Base-by-base conservation (phyloP, 768 basidiomycete species). In the Rhizopogon sp. region DNA sequence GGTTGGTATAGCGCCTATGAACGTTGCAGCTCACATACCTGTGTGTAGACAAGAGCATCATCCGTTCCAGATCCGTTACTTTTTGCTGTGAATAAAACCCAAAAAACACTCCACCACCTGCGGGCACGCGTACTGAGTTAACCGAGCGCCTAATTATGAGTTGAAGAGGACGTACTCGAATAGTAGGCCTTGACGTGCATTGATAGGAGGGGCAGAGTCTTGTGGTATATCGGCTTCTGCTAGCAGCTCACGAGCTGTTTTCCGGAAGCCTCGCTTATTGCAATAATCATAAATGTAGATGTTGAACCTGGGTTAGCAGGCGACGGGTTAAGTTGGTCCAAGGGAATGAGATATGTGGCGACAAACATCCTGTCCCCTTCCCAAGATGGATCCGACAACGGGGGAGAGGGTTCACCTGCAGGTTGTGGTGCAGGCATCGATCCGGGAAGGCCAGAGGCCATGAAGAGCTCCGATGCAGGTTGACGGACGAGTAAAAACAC, bases 71-170 rank as follows among this genome's bases (percentile, higher is more conserved):
- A 66, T 31, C 80, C 81, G 47, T 78, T 85, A 58, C 85, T 88
- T 70, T 91, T 91, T 44, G 89, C 88, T 11, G 84, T 83, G 66
- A 91, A 92, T 14, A 91, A 73, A 0, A 90, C 84, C 90, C 90
- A 92, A 63, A 92, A 92, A 22, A 92, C 90, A 60, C 83, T 87
- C 90, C 90, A 92, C 90, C 90, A 92, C 66, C 89, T 90, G 60
- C 31, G 31, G 53, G 39, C 41, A 28, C 22, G 52, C 28, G 42
- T 35, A 62, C 47, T 41, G 57, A 33, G 40, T 49, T 5, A 43
- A 45, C 35, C 43, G 43, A 51, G 39, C 55, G 55, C 10, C 35
- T 40, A 6, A 9, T 20, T 8, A n/a, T 47, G 25, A 39, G 17
- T 10, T 9, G 16, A 13, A 7, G 8, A 41, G 6, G 50, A 63